Evolutionary conservation across 768 basidiomycete species (phyloP).

Genomic region (Termitomyces sp.): DNA sequence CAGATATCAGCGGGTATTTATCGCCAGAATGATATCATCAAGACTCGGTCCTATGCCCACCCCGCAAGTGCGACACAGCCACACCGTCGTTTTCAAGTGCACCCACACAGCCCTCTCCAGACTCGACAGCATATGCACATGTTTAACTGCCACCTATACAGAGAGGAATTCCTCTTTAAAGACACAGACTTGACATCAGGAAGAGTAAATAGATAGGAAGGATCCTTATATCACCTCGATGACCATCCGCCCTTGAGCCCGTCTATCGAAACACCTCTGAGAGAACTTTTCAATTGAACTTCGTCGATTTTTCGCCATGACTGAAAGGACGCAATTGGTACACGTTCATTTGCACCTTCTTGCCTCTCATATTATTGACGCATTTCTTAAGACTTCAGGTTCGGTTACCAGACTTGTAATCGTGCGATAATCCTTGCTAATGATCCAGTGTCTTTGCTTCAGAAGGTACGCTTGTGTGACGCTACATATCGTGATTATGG

Average conservation of each 20-base stretch:
- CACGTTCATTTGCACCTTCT: not conserved
- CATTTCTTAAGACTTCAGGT: conserved; percentile 6
- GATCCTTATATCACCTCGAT: not conserved
- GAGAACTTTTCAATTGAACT: not conserved
- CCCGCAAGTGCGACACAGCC: too few species aligned
- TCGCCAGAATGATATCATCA: conserved; percentile 1
- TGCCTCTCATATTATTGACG: not conserved
- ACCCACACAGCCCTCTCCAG: not conserved
- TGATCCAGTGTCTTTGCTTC: not conserved
- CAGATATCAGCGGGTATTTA: not conserved
- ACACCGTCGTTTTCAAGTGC: not conserved
- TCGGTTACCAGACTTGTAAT: not conserved
- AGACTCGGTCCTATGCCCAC: too few species aligned
- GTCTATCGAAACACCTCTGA: not conserved
- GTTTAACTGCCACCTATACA: not conserved
- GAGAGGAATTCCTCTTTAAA: not conserved
- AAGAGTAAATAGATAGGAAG: not conserved
- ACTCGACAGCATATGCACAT: not conserved
- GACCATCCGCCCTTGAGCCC: not conserved
- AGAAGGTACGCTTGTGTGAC: conserved; percentile 10
- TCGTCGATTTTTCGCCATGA: not conserved
- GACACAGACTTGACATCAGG: not conserved
- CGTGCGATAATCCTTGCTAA: not conserved
- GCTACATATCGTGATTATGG: not conserved
- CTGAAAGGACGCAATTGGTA: conserved; percentile 5